These are phyloP conservation scores for Sedum album DNA, from an alignment of 164 flowering plant genomes.

Conservation along the genomic window DNA sequence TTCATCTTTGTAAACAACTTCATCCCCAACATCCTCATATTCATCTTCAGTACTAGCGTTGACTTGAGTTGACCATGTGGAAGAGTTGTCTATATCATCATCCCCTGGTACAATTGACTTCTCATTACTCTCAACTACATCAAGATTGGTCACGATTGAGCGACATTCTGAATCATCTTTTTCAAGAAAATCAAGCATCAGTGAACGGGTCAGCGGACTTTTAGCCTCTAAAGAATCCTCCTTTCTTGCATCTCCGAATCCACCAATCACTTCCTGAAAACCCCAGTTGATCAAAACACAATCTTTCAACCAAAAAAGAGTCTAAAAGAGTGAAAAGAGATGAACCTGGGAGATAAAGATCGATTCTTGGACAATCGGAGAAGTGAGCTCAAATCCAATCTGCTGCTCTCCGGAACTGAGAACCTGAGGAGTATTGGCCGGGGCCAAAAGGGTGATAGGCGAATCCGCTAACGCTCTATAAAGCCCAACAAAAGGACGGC, in stretches of 20 bases:
- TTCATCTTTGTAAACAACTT: not conserved
- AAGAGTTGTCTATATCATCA: conserved; percentile 4
- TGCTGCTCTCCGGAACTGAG: conserved; percentile 16
- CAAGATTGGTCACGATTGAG: not conserved
- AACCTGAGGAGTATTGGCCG: conserved; percentile 56
- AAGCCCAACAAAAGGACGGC: conserved; percentile 19
- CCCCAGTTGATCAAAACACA: not conserved
- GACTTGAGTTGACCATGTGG: conserved; percentile 7
- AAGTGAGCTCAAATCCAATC: conserved; percentile 3
- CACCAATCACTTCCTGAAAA: too few relatives aligned
- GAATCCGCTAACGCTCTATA: conserved; percentile 23
- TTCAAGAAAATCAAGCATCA: conserved; percentile 60
- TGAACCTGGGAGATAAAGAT: conserved; percentile 33
- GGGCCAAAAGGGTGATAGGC: conserved; percentile 49
- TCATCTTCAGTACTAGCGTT: conserved; percentile 7
- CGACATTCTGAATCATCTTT: conserved; percentile 28
- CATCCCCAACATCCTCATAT: conserved; percentile 1
- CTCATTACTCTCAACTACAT: not conserved
- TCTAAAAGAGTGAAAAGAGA: not conserved
- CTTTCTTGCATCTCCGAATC: conserved; percentile 17
- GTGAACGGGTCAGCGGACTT: conserved; percentile 35
- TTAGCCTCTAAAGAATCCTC: conserved; percentile 9
- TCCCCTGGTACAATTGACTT: not conserved
- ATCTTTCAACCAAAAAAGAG: not conserved
- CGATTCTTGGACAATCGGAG: conserved; percentile 22